These are phyloP conservation scores for Lactarius indigo DNA, from an alignment of 768 basidiomycete genomes.

Conservation along the genomic window DNA sequence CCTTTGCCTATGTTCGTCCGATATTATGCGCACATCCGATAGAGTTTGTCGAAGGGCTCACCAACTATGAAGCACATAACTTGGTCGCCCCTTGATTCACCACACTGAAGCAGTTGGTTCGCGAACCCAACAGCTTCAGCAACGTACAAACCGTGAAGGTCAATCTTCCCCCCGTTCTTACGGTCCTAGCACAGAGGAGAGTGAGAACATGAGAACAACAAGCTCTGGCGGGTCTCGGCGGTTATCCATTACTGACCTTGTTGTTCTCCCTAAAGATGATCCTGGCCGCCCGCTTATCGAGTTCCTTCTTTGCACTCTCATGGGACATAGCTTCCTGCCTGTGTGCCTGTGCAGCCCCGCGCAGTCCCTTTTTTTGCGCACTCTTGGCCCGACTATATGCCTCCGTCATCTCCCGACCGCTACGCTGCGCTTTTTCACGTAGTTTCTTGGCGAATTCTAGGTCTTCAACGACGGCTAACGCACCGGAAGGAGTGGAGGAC, in stretches of 20 bases:
- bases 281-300: conserved; percentile 4
- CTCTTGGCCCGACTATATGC: neutral
- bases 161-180: neutral
- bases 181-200: neutral
- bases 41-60: neutral
- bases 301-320: neutral
- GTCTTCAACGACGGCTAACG: neutral
- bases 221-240: neutral
- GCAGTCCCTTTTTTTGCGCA: neutral
- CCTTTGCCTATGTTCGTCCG: conserved; percentile 1
- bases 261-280: conserved; percentile 11
- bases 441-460: neutral
- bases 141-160: conserved; percentile 14
- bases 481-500: neutral
- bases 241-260: conserved; percentile 5
- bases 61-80: conserved; percentile 18
- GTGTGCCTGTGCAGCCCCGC: neutral
- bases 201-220: neutral
- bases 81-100: neutral
- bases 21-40: neutral
- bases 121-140: neutral
- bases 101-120: neutral
- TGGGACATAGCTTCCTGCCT: neutral
- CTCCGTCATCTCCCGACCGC: neutral
- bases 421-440: neutral